phyloP scores from a whole-genome alignment of 2,329 filamentous ascomycete genomes.

The Paecilomyces formosus region DNA sequence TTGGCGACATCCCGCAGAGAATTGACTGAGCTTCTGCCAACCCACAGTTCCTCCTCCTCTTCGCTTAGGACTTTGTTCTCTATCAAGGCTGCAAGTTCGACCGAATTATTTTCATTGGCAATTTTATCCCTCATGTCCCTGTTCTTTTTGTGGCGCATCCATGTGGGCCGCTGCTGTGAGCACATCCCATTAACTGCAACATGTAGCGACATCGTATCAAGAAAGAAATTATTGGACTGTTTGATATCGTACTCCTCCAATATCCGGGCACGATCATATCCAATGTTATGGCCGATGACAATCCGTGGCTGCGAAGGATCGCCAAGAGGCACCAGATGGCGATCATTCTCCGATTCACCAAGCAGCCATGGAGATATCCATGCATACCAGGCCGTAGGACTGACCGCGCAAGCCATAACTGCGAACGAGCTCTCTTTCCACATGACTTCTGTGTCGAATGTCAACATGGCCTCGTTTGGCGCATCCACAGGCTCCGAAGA shows the following conservation, averaged over 20 bases:
- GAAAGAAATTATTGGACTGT: conserved; percentile 76
- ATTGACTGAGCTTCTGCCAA: conserved; percentile 89
- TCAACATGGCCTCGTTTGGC: conserved; percentile 74
- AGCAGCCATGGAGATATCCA: conserved; percentile 96
- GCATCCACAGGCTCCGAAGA: conserved; percentile 63
- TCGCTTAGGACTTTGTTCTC: conserved; percentile 60
- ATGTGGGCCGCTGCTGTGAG: conserved; percentile 87
- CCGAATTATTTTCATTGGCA: conserved; percentile 60
- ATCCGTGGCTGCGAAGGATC: conserved; percentile 66
- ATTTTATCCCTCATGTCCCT: conserved; percentile 75
- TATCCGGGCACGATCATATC: conserved; percentile 84
- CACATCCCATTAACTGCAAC: conserved; percentile 99
- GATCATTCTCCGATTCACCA: conserved; percentile 66
- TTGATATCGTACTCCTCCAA: conserved; percentile 80
- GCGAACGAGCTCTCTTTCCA: conserved; percentile 89
- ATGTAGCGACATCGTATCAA: conserved; percentile 97
- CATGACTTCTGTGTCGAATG: conserved; percentile 95
- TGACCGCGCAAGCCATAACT: conserved; percentile 92
- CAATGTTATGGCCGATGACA: conserved; percentile 89
- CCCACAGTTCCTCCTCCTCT: conserved; percentile 93
- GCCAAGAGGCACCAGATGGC: conserved; percentile 81
- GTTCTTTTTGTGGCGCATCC: conserved; percentile 95
- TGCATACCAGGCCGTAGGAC: conserved; percentile 87
- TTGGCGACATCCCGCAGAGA: conserved; percentile 92
- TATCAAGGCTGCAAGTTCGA: conserved; percentile 64